Base-by-base conservation (phyloP, 78 protist genomes). In the Monosiga brevicollis region DNA sequence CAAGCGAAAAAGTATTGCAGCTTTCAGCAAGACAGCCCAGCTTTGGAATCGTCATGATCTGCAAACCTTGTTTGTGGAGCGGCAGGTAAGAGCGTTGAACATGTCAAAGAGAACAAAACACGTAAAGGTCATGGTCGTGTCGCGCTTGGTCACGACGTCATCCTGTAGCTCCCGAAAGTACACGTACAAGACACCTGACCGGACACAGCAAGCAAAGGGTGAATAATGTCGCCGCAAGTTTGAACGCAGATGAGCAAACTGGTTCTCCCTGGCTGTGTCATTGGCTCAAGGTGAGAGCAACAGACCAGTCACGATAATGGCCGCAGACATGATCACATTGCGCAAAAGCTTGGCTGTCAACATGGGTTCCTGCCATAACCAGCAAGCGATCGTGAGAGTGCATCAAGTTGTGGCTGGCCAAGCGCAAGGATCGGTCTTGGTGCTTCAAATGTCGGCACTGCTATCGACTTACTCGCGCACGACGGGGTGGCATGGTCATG, bases 101-200 rank as follows among this genome's bases (percentile, higher is more conserved):
- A 88, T 88, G 43, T 88, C 86, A 32, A 84, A 88, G 29, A 88
- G 24, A 38, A 88, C 91, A 84, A 88, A 88, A 26, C 85, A 80
- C n/a, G 88, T 84, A 55, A 88, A 88, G 39, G 88, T 37, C 87
- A 88, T 84, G 24, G 91, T 88, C 32, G 82, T 84, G 81, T 54
- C 87, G 42, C 91, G 80, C 42, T 1, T 37, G 72, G 2, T 82
- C 39, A 37, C 39, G 35, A 41, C 26, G 29, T 9, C 72, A 43
- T 81, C 84, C 25, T 37, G 79, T 73, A 40, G 32, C 62, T 73
- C 86, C 43, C 24, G 76, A 6, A 37, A 1, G 78, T 23, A 74
- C 41, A 83, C 73, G 20, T 26, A 82, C 40, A 82, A 73, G 40
- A 55, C 55, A 37, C 81, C 81, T 49, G 62, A 22, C 39, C 34